Evolutionary conservation across 2,329 filamentous ascomycete genomes (phyloP), one percentile per base, ranked within the genome.

Genomic region (Diaporthe sp.): DNA sequence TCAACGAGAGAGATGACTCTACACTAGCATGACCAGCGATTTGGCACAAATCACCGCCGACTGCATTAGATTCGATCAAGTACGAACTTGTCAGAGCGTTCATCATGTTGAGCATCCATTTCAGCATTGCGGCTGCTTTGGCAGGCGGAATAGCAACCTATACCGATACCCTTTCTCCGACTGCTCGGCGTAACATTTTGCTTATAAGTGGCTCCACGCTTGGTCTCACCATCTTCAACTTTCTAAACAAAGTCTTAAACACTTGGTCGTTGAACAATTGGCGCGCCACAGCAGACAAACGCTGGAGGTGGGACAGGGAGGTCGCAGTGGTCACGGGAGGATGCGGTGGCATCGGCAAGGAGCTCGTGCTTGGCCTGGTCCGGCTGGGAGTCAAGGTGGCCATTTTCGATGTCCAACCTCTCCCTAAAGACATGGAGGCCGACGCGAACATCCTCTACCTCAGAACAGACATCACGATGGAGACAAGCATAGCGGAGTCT

Each of bases 271-370:
- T 55, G 51, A 55, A 31, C 13, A 55, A 55, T 13, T 55, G 51
- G 51, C 10, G 25, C 25, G 13, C 17, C 51, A 55, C 28, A 31
- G 51, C 51, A 17, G 51, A 55, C 28, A 31, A 17, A 28, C 25
- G 51, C 4, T 80, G 79, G 79, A 67, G 80, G 75, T 81, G 78
- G 78, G 68, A 76, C 3, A 74, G 72, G 22, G 79, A 80, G 67
- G 68, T 79, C 46, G 79, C 79, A 15, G 79, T 80, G 13, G 77
- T 78, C 53, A 78, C 77, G 19, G 77, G 77, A 28, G 77, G 77
- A 28, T 58, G 75, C 53, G 79, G 78, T 39, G 84, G 84, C 10
- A 85, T 86, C 67, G 84, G 84, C 6, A 78, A 79, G 59, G 78
- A 81, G 28, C 81, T 85, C 62, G 81, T 79, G 0, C 79, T 81